phyloP scores from a whole-genome alignment of 2,329 filamentous ascomycete genomes.

The Aspergillus thermomutatus region DNA sequence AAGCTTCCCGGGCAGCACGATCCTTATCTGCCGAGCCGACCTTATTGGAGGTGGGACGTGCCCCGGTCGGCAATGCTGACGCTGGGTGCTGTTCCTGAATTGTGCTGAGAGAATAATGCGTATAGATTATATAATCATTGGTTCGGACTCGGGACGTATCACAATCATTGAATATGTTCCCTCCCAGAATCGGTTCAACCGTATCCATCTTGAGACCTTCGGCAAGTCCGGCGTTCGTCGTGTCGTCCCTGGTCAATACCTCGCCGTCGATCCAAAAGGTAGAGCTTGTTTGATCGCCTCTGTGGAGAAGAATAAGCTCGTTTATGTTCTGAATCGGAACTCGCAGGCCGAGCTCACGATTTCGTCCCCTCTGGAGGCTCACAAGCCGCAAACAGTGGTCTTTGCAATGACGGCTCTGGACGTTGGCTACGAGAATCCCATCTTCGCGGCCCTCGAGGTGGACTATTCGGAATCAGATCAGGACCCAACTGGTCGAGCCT shows the following conservation, averaged over 20 bases:
- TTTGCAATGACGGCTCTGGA: conserved; percentile 85
- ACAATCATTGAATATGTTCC: conserved; percentile 89
- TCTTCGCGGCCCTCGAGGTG: conserved; percentile 91
- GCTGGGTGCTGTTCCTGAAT: conserved; percentile 27
- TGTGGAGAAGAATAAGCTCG: conserved; percentile 98
- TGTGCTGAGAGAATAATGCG: conserved; percentile 39
- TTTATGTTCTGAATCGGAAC: conserved; percentile 96
- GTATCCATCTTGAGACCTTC: conserved; percentile 93
- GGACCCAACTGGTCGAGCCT: conserved; percentile 80
- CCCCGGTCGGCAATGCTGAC: conserved; percentile 33
- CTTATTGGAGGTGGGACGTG: conserved; percentile 30
- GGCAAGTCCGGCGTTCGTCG: conserved; percentile 93
- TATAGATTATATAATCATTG: conserved; percentile 91
- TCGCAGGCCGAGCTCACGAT: conserved; percentile 93
- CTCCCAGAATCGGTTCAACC: conserved; percentile 79
- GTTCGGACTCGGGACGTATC: conserved; percentile 92
- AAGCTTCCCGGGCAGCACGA: conserved; percentile 57
- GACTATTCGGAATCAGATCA: conserved; percentile 91
- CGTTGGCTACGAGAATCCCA: conserved; percentile 93
- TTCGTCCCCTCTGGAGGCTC: conserved; percentile 92
- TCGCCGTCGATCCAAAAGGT: conserved; percentile 93
- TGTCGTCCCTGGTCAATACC: conserved; percentile 91
- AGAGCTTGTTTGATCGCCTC: conserved; percentile 92
- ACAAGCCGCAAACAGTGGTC: conserved; percentile 87
- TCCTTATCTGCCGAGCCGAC: conserved; percentile 30